Conservation (phyloP, 163 green algal genomes). For the Chlorella variabilis region DNA sequence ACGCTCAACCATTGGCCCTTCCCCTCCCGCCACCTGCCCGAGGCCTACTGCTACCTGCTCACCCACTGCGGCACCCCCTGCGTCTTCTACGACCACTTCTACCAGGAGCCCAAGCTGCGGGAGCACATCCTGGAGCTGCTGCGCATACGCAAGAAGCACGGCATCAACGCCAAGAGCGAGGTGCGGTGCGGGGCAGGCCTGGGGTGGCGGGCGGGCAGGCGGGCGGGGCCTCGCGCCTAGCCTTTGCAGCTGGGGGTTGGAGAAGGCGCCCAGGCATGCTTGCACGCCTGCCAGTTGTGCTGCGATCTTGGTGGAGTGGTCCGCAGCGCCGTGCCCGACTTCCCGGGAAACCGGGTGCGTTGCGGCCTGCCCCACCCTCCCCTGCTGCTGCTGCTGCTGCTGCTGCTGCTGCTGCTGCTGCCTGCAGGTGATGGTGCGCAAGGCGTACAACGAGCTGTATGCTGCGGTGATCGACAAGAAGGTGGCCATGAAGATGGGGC, state of each 20-base stretch:
- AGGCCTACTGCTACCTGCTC: constrained; percentile 94
- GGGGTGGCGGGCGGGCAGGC: background rate
- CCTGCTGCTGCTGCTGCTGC: too few species aligned
- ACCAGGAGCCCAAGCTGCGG: constrained; percentile 49
- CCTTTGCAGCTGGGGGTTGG: too few species aligned
- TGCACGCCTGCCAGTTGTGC: too few species aligned
- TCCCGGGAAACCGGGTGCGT: too few species aligned
- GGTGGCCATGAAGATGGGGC: constrained; percentile 86
- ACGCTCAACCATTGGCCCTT: constrained; percentile 97
- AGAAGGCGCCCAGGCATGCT: too few species aligned
- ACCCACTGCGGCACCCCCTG: constrained; percentile 91
- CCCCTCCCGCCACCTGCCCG: constrained; percentile 74
- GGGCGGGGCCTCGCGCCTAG: too few species aligned
- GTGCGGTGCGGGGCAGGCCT: constrained; percentile 6
- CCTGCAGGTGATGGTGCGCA: constrained; percentile 61
- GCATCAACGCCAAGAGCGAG: constrained; percentile 72
- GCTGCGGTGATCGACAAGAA: constrained; percentile 87
- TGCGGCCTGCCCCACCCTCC: too few species aligned
- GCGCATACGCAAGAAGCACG: constrained; percentile 66
- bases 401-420: background rate
- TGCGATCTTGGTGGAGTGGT: too few species aligned
- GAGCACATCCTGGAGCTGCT: constrained; percentile 76
- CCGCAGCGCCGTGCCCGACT: too few species aligned
- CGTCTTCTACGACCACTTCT: constrained; percentile 92
- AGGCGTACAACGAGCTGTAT: constrained; percentile 84